Conservation (phyloP, 257 asterid species). For the Eustoma russellianum region DNA sequence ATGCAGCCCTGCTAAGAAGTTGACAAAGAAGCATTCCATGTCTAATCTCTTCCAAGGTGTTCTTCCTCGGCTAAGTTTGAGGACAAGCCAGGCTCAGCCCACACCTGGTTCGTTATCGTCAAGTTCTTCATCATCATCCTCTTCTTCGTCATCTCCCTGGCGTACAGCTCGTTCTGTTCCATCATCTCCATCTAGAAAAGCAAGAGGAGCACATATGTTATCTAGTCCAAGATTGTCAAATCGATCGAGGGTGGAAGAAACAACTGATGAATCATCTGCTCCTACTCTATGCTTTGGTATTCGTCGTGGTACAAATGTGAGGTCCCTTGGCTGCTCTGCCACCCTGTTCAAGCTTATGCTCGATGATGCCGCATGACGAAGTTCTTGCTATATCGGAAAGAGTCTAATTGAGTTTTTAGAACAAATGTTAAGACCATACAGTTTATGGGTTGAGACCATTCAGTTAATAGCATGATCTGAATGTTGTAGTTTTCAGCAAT, state of each 20-base stretch:
- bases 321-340: slow-evolving; percentile 11
- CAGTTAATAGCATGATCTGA: too few species aligned
- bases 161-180: slow-evolving; percentile 19
- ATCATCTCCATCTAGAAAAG: slow-evolving; percentile 13
- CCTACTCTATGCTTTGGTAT: slow-evolving; percentile 16
- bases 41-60: slow-evolving; percentile 9
- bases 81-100: slow-evolving; percentile 9
- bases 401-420: too few species aligned
- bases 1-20: slow-evolving; percentile 11
- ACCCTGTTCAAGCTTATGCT: slow-evolving; percentile 12
- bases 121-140: neutral
- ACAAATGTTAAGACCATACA: too few species aligned
- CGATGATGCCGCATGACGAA: slow-evolving; percentile 4
- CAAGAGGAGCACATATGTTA: neutral
- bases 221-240: slow-evolving; percentile 1
- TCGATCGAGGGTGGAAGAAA: slow-evolving; percentile 8
- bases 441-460: too few species aligned
- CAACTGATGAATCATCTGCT: slow-evolving; percentile 2
- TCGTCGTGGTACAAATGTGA: slow-evolving; percentile 1
- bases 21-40: slow-evolving; percentile 7
- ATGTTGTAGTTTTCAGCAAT: too few species aligned
- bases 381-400: too few species aligned
- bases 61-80: slow-evolving; percentile 17
- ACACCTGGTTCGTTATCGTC: slow-evolving; percentile 8
- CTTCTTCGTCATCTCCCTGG: slow-evolving; percentile 12